Base-by-base conservation (phyloP, 495 filamentous ascomycete species). In the Venustampulla echinocandica region DNA sequence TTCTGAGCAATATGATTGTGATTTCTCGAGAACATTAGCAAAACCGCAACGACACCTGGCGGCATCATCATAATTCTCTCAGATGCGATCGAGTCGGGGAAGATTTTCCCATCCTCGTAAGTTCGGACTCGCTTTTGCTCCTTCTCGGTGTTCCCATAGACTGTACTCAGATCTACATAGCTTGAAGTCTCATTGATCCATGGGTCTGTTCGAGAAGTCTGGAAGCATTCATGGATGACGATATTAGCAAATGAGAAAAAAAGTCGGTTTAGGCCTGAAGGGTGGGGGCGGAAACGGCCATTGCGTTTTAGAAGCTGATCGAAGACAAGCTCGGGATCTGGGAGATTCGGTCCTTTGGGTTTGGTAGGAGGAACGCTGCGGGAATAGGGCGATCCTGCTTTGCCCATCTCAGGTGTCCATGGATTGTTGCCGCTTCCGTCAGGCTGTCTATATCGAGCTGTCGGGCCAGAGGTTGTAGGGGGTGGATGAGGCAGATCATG, bases 211-310 rank as follows among this genome's bases (percentile, higher is more conserved):
- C 70, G 71, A 1, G 53, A 55, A 11, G 47, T 52, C 25, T 52
- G 53, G 30, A 55, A 55, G 11, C 37, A 44, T 18, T 56, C 83
- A 53, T 95, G 88, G 54, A 92, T 93, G 49, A 95, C 88, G 42
- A 94, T 84, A 11, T 80, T 84, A 6, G 87, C 88, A 61, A 89
- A 78, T 49, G 94, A 89, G 72, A 88, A 95, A 14, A 95, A 68
- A 30, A 94, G 69, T 53, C 85, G 88, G 1, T 87, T 94, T 11
- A 93, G 80, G 49, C 85, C 84, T 3, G 42, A 50, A n/a, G 52
- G 47, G 33, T 58, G 51, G 11, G 40, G 20, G 10, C 45, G 43
- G 17, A 67, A 67, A 0, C 54, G 50, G 17, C 76, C 75, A 1
- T 28, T 53, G 2, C 55, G 37, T 14, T 58, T 52, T 14, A 58